A percentile compares a stretch with the other conserved stretches of the same genome.
Evolutionary conservation across 1,139 yeast species (phyloP).

Genomic region (Williopsis jadinii): DNA sequence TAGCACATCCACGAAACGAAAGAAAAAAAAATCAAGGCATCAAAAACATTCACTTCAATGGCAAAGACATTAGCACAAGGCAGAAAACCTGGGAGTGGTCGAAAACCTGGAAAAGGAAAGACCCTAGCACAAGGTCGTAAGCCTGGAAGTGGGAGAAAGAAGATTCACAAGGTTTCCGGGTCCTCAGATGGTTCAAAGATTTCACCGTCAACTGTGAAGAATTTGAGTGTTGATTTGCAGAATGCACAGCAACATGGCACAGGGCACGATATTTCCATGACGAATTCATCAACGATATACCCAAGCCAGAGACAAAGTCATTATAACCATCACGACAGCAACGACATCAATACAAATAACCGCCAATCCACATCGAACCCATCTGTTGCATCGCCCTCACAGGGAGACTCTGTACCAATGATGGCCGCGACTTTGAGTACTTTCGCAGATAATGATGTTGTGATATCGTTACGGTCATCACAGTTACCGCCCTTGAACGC

Average conservation of each 20-base stretch:
- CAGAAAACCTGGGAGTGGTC: conserved; percentile 32
- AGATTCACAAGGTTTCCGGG: neutral
- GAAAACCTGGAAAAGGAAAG: conserved; percentile 25
- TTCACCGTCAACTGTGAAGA: no score
- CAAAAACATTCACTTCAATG: conserved; percentile 22
- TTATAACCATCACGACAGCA: neutral
- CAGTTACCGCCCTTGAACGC: no score
- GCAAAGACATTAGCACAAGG: conserved; percentile 33
- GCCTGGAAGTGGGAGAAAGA: conserved; percentile 19
- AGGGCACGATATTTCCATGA: neutral
- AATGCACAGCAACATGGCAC: neutral
- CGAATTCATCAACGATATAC: neutral
- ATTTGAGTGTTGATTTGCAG: no score
- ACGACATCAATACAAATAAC: neutral
- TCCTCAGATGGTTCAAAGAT: no score
- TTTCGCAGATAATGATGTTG: no score
- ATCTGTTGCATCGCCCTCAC: no score
- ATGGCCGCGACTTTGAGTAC: no score
- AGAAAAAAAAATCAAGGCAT: neutral
- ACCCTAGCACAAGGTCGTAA: conserved; percentile 21
- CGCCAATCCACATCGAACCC: neutral
- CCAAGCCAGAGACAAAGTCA: neutral
- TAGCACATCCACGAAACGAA: neutral
- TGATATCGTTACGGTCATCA: no score
- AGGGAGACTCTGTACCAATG: no score